Conservation (phyloP, 148 eudicot species). For the Amaranthus palmeri region DNA sequence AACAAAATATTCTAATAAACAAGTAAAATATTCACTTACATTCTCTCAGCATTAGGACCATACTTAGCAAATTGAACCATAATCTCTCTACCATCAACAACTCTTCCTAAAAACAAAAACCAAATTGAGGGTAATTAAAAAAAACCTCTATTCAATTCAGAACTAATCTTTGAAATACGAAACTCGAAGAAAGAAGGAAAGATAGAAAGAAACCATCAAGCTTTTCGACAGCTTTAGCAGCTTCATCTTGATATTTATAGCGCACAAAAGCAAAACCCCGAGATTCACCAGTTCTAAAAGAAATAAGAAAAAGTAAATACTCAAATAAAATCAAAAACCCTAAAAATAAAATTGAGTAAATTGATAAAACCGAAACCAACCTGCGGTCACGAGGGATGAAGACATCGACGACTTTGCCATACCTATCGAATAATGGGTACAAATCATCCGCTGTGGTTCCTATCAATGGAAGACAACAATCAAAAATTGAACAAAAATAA, state of each 20-base stretch:
- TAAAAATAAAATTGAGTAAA: not conserved
- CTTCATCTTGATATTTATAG: constrained; percentile 60
- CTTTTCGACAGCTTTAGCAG: constrained; percentile 55
- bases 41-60: constrained; percentile 52
- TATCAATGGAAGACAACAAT: constrained; percentile 7
- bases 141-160: not conserved
- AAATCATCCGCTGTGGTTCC: constrained; percentile 73
- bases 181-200: not conserved
- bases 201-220: constrained; percentile 35
- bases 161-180: not conserved
- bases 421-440: constrained; percentile 67
- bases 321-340: not conserved
- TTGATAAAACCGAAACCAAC: constrained; percentile 33
- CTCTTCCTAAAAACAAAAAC: constrained; percentile 29
- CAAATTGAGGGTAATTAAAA: not conserved
- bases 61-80: constrained; percentile 56
- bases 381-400: constrained; percentile 79
- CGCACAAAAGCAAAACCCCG: constrained; percentile 57
- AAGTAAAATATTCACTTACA: constrained; percentile 24
- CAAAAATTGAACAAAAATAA: not conserved
- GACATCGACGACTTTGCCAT: constrained; percentile 76
- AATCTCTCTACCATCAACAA: constrained; percentile 54
- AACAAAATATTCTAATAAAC: not conserved
- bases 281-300: constrained; percentile 49
- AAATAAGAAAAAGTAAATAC: not conserved